Evolutionary conservation across 495 filamentous ascomycete species (phyloP).

Genomic region (Margaritispora aquatica): DNA sequence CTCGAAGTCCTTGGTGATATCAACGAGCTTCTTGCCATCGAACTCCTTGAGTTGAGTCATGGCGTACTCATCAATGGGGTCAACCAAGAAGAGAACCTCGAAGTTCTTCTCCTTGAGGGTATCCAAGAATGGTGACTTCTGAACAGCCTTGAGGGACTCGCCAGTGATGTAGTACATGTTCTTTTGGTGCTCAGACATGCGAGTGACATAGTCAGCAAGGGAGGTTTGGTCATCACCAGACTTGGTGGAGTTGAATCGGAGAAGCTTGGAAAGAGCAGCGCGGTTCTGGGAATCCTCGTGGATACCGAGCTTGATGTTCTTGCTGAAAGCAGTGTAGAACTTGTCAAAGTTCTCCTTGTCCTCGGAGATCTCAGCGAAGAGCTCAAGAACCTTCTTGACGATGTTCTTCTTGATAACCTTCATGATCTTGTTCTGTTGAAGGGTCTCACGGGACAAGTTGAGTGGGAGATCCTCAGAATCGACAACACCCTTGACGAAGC

Average conservation of each 20-base stretch:
- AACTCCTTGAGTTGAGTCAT: constrained; percentile 99
- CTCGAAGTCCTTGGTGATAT: constrained; percentile 99
- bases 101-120: constrained; percentile 99
- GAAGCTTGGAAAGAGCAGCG: constrained; percentile 87
- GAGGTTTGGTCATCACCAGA: constrained; percentile 94
- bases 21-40: constrained; percentile 98
- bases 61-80: constrained; percentile 99
- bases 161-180: constrained; percentile 99
- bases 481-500: constrained; percentile 99
- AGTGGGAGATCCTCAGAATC: constrained; percentile 98
- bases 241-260: constrained; percentile 98
- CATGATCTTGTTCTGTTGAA: constrained; percentile 99
- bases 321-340: constrained; percentile 98
- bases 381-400: constrained; percentile 99
- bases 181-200: constrained; percentile 99
- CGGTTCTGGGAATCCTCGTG: constrained; percentile 99
- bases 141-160: constrained; percentile 96
- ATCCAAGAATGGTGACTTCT: constrained; percentile 98
- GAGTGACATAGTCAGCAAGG: constrained; percentile 91
- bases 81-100: constrained; percentile 97
- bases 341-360: constrained; percentile 99
- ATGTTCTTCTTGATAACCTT: constrained; percentile 99
- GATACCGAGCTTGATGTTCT: constrained; percentile 99
- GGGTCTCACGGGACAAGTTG: constrained; percentile 98
- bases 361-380: constrained; percentile 97